Conservation (phyloP, 148 eudicot species). For the Fallopia convolvulus region DNA sequence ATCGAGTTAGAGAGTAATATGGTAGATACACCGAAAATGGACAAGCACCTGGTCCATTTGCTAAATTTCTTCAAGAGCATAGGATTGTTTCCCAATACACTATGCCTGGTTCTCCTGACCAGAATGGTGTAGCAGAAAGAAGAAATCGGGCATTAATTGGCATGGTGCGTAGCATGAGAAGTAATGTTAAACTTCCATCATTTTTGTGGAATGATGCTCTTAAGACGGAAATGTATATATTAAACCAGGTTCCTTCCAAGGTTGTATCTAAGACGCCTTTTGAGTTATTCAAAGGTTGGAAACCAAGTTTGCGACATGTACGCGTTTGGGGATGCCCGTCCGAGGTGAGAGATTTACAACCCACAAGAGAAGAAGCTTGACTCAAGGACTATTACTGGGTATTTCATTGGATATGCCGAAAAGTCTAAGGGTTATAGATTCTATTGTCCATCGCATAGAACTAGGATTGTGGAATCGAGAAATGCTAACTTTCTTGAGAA, state of each 20-base stretch:
- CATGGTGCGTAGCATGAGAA: constrained; percentile 8
- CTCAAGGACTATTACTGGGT: neutral
- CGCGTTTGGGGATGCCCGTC: constrained; percentile 14
- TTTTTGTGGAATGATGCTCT: constrained; percentile 6
- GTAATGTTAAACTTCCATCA: neutral
- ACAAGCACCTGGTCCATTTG: constrained; percentile 11
- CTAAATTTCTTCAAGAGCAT: neutral
- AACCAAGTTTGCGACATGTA: constrained; percentile 12
- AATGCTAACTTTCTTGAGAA: constrained; percentile 7
- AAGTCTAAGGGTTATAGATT: constrained; percentile 3
- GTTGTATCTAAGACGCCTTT: constrained; percentile 7
- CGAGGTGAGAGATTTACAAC: constrained; percentile 9
- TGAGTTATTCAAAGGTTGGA: constrained; percentile 8
- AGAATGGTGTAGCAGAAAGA: constrained; percentile 13
- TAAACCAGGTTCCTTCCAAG: constrained; percentile 15
- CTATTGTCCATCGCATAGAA: neutral
- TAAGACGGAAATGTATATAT: constrained; percentile 10
- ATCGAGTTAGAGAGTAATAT: constrained; percentile 10
- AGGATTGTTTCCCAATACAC: neutral
- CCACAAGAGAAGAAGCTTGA: neutral
- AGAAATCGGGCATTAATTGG: constrained; percentile 11
- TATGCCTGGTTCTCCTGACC: neutral
- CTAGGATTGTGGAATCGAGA: constrained; percentile 11
- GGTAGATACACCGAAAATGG: neutral
- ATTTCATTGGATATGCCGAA: constrained; percentile 7